Evolutionary conservation across 2,329 filamentous ascomycete genomes (phyloP), one percentile per base, ranked within the genome.

Genomic region (Pseudovirgaria hyperparasitica): DNA sequence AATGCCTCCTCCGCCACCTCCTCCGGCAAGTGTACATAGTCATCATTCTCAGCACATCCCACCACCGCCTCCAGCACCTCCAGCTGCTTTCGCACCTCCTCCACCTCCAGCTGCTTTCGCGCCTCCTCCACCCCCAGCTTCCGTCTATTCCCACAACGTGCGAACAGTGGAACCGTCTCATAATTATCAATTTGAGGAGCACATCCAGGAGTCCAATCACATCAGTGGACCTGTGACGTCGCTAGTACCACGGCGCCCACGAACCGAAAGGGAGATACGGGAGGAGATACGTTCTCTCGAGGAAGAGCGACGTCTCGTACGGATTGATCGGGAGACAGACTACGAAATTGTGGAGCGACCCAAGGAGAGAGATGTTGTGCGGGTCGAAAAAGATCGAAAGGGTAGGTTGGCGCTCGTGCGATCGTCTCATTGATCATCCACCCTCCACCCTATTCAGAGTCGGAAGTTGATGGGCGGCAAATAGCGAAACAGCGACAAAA

Each of bases 341-440:
- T 69, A 73, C 28, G 75, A 82, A 18, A 64, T 81, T 23, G 52
- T 81, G 22, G 76, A 74, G 32, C 52, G 58, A 29, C 75, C 39
- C 51, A 62, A 42, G 53, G 74, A 37, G 31, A 64, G 41, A 26
- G 69, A 73, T 32, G 55, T 75, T 28, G 62, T 80, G 36, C 66
- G 78, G 42, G 73, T 93, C 44, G 80, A 84, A 60, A 84, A 80
- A 65, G 84, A 94, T 61, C 78, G 78, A 66, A 90, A 82, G 85
- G 85, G 86, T 92, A 90, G 77, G 80, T 76, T 90, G 73, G 72
- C 76, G 65, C 75, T 86, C 62, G 81, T 79, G 63, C 70, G 82
- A 57, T 80, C 79, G 48, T 73, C 75, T 61, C 68, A 73, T 46
- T 55, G 48, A 37, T n/a, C n/a, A n/a, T n/a, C n/a, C n/a, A n/a